phyloP scores from a whole-genome alignment of 495 filamentous ascomycete genomes.

The Chlorociboria aeruginascens region DNA sequence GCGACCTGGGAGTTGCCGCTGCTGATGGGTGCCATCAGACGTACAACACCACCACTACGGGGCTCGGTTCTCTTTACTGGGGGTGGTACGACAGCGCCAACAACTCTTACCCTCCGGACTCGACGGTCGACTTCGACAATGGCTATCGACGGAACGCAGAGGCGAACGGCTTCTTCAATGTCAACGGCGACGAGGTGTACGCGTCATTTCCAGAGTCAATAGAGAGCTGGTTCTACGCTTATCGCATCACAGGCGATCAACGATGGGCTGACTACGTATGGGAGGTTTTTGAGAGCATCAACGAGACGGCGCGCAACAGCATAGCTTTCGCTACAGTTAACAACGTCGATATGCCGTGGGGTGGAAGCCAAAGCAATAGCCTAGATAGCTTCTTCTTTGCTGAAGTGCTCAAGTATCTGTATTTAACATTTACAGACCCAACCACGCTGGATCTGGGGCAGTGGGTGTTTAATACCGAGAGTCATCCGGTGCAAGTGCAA shows the following conservation, averaged over 20 bases:
- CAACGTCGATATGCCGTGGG: conserved; percentile 49
- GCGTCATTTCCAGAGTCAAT: conserved; percentile 29
- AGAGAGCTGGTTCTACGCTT: conserved; percentile 33
- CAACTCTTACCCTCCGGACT: not conserved
- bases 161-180: not conserved
- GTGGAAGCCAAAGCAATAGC: conserved; percentile 49
- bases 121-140: not conserved
- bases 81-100: not conserved
- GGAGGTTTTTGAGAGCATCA: conserved; percentile 6
- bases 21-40: conserved; percentile 22
- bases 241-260: conserved; percentile 30
- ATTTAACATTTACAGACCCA: conserved; percentile 45
- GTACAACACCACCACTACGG: conserved; percentile 21
- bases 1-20: conserved; percentile 22
- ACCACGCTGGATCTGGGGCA: conserved; percentile 24
- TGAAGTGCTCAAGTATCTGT: conserved; percentile 75
- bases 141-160: not conserved
- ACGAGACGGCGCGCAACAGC: not conserved
- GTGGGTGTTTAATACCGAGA: conserved; percentile 76
- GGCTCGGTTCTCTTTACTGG: conserved; percentile 19
- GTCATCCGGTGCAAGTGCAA: conserved; percentile 46
- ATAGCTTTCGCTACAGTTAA: conserved; percentile 34
- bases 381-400: conserved; percentile 86
- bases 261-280: conserved; percentile 33
- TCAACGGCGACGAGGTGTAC: conserved; percentile 18